Evolutionary conservation across 2,329 filamentous ascomycete species (phyloP).

Genomic region (Truncatella angustata): DNA sequence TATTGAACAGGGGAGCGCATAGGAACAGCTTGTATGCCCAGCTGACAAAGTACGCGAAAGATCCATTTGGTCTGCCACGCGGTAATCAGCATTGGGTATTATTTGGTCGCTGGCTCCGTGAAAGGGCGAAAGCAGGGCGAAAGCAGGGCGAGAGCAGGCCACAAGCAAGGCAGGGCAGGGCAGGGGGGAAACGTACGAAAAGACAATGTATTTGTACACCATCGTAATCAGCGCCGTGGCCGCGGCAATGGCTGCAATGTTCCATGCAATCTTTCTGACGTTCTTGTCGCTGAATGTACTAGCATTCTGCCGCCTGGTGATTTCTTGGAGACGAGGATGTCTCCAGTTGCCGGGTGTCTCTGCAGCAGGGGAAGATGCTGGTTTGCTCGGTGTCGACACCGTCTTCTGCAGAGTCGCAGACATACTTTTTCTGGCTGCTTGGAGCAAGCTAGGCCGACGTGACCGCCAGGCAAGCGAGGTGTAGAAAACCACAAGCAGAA

Average conservation of each 20-base stretch:
- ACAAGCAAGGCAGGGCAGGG: no score
- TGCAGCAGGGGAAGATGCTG: conserved; percentile 27
- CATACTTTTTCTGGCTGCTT: conserved; percentile 2
- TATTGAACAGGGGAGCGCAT: conserved; percentile 66
- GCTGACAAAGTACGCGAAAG: background rate
- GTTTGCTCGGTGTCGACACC: conserved; percentile 35
- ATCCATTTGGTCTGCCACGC: background rate
- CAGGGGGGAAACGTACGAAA: conserved; percentile 42
- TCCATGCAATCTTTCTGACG: conserved; percentile 67
- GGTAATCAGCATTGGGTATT: no score
- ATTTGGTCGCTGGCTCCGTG: no score
- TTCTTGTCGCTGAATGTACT: conserved; percentile 79
- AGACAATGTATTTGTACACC: conserved; percentile 32
- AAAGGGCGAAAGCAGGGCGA: no score
- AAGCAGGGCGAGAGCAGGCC: no score
- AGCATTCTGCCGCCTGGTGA: conserved; percentile 75
- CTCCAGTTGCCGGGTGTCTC: conserved; percentile 80
- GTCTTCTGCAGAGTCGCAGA: conserved; percentile 32
- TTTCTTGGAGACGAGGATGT: conserved; percentile 86
- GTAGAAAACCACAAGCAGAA: no score
- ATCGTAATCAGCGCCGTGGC: conserved; percentile 33
- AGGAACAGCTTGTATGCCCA: conserved; percentile 50
- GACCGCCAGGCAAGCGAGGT: no score
- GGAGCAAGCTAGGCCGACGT: background rate
- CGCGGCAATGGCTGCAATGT: conserved; percentile 48